Evolutionary conservation across 208 protist genomes (phyloP).

Genomic region (Leishmania aethiopica): DNA sequence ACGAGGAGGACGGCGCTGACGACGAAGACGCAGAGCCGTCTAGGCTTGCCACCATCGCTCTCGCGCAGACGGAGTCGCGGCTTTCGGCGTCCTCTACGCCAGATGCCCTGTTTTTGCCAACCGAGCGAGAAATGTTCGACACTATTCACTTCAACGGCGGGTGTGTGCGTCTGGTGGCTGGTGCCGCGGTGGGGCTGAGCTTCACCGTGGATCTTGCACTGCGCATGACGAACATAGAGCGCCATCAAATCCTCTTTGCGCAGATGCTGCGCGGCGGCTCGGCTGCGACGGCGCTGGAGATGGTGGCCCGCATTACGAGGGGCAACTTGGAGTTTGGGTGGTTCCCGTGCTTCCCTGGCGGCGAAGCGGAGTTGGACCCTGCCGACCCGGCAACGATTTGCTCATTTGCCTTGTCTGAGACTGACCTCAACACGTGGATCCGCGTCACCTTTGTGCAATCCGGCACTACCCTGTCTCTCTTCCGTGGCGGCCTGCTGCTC

Average conservation of each 20-base stretch:
- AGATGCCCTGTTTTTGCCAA: constrained; percentile 14
- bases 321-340: constrained; percentile 64
- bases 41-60: not conserved
- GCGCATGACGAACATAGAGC: constrained; percentile 44
- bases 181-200: constrained; percentile 40
- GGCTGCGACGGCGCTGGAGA: constrained; percentile 18
- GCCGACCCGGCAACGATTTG: constrained; percentile 15
- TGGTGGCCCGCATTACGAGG: constrained; percentile 56
- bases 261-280: constrained; percentile 35
- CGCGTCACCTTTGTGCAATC: constrained; percentile 81
- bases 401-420: constrained; percentile 25
- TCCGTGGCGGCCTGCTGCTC: constrained; percentile 60
- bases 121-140: constrained; percentile 33
- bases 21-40: not conserved
- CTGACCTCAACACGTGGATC: constrained; percentile 43
- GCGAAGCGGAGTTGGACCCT: constrained; percentile 15
- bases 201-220: constrained; percentile 81
- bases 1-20: constrained; percentile 18
- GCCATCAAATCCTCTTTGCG: constrained; percentile 76
- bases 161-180: constrained; percentile 56
- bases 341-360: constrained; percentile 31
- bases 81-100: constrained; percentile 25
- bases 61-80: constrained; percentile 12
- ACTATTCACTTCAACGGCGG: constrained; percentile 76
- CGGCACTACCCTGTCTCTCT: constrained; percentile 55